A percentile compares a stretch with the other conserved stretches of the same genome.
phyloP scores from a whole-genome alignment of 371 early-diverging fungal species.

The Scutellospora calospora region DNA sequence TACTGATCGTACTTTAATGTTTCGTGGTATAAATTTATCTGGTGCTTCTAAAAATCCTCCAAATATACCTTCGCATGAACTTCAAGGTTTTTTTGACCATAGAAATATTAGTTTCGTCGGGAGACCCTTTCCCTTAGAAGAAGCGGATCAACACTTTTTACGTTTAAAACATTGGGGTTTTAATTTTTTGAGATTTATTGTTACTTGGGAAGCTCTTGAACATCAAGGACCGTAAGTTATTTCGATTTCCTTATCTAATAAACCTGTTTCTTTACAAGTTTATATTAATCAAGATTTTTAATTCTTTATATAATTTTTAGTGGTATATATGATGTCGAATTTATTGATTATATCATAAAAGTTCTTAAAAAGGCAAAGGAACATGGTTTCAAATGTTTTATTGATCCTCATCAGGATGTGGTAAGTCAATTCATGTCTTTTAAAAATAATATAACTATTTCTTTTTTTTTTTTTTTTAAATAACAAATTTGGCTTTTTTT shows the following conservation, averaged over 20 bases:
- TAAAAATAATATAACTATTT: background rate
- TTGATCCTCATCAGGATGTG: slow-evolving; percentile 85
- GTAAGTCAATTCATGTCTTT: slow-evolving; percentile 58
- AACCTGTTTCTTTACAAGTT: background rate
- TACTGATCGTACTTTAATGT: slow-evolving; percentile 60
- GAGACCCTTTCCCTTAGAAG: slow-evolving; percentile 83
- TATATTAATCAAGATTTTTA: background rate
- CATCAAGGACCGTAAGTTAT: slow-evolving; percentile 76
- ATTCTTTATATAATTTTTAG: slow-evolving; percentile 47
- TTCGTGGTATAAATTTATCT: slow-evolving; percentile 73
- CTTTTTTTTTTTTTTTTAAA: background rate
- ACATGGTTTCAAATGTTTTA: slow-evolving; percentile 78
- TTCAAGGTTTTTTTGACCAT: slow-evolving; percentile 45
- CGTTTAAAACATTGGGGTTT: slow-evolving; percentile 82
- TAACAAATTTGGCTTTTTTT: background rate
- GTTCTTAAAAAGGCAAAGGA: slow-evolving; percentile 67
- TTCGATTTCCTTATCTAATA: background rate
- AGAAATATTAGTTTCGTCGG: slow-evolving; percentile 69
- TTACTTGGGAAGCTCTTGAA: slow-evolving; percentile 91
- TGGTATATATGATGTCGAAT: slow-evolving; percentile 85
- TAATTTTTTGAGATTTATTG: slow-evolving; percentile 76
- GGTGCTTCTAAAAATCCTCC: slow-evolving; percentile 71
- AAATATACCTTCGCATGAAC: slow-evolving; percentile 52
- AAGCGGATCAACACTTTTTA: slow-evolving; percentile 82
- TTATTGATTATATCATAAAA: slow-evolving; percentile 75